Evolutionary conservation across 139 green algal genomes (phyloP).

Genomic region (Desmodesmus armatus): DNA sequence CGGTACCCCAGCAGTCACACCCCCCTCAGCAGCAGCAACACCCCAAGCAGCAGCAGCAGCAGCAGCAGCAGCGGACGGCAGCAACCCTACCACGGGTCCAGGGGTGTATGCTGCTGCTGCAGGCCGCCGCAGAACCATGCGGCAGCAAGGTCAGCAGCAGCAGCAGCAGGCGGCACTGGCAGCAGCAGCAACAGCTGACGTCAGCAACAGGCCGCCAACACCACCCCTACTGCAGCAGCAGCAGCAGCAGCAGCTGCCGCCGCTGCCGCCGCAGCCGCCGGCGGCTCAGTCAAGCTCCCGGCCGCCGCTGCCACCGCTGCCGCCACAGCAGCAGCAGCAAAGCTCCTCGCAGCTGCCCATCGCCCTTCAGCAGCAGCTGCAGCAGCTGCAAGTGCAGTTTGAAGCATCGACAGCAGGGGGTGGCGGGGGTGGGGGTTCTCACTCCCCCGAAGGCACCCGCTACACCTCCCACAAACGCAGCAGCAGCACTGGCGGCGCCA

Average conservation of each 20-base stretch:
- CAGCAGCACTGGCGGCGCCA: neutral
- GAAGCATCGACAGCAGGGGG: neutral
- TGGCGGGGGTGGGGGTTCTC: too few relatives aligned
- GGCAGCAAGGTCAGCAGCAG: neutral
- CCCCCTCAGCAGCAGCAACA: neutral
- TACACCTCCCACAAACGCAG: neutral
- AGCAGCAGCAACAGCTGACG: conserved; percentile 13
- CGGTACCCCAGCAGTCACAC: neutral
- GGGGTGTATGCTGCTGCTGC: conserved; percentile 33
- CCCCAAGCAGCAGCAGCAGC: neutral
- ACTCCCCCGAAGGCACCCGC: neutral
- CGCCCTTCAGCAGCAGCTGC: conserved; percentile 8
- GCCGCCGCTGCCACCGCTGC: too few relatives aligned
- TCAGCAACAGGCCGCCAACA: neutral
- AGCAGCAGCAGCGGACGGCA: conserved; percentile 16
- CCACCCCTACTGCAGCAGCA: conserved; percentile 23
- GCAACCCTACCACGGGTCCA: too few relatives aligned
- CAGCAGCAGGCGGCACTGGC: conserved; percentile 26
- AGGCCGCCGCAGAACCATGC: neutral
- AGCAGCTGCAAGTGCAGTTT: neutral
- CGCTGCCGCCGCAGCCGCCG: neutral
- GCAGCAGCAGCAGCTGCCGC: conserved; percentile 26
- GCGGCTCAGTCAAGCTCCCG: too few relatives aligned
- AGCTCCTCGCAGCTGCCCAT: conserved; percentile 22
- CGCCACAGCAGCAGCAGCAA: neutral